Base-by-base conservation (phyloP, 176 grass and related monocot genomes). In the Aegilops longissima region DNA sequence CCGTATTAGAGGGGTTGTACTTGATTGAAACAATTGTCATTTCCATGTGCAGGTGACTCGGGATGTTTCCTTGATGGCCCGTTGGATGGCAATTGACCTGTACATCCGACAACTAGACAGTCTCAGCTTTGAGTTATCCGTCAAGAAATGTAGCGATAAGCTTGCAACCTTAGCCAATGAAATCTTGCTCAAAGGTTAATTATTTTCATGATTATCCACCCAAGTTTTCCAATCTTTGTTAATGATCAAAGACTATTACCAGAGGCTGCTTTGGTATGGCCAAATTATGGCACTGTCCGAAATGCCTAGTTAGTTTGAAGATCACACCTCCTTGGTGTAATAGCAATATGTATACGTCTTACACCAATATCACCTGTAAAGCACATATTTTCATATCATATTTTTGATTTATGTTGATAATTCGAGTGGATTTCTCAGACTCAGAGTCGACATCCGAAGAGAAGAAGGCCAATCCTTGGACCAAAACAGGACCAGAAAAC, bases 41-140 rank as follows among this genome's bases (percentile, higher is more conserved):
- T 76, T 83, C 25, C 61, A 54, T 29, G 38, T 66, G 73, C 84
- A 98, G 96, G 96, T 98, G 20, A 98, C 96, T 31, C 90, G 83
- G 89, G 92, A 95, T 84, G 93, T 98, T 78, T 95, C 96, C 21
- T 80, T 95, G 79, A 77, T 98, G 83, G 95, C 93, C 35, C 91
- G 85, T 64, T 98, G 96, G 96, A 98, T 98, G 96, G 93, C 96
- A 86, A 78, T 94, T 27, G 93, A 98, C 80, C 87, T 95, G 27
- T 98, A 95, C 76, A 88, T 98, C 34, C 73, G 90, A 66, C 93
- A 98, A 85, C 84, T 98, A 64, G 96, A 98, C 62, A 95, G 23
- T 90, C 96, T 98, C 65, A 92, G 90, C 66, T 98, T 98, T 91
- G 96, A 98, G 81, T 66, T 98, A 21, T 98, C 96, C 20, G 82